Percentiles rank a stretch among this genome's conserved stretches.
phyloP scores from a whole-genome alignment of 164 flowering plant genomes.

The Paratinospora sagittata region DNA sequence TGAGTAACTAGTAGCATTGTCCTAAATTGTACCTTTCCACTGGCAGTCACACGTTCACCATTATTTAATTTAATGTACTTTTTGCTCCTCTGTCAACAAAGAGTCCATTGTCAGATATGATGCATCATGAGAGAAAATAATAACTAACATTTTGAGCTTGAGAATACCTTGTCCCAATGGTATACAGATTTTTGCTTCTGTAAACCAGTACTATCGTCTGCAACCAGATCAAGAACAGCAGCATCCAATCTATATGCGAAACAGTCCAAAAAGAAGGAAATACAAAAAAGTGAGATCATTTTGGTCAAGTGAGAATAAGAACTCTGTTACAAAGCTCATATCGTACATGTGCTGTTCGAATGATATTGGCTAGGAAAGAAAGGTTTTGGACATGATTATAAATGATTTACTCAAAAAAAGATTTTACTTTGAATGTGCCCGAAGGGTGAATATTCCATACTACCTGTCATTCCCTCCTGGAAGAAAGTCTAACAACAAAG shows the following conservation, averaged over 20 bases:
- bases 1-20: not conserved
- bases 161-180: constrained; percentile 93
- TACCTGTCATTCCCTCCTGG: no score
- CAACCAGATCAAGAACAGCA: constrained; percentile 90
- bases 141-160: not conserved
- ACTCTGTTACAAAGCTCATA: no score
- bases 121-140: not conserved
- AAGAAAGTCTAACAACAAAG: no score
- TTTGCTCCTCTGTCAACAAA: constrained; percentile 64
- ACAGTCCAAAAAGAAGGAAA: constrained; percentile 4
- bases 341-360: no score
- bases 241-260: constrained; percentile 53
- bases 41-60: constrained; percentile 86
- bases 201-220: constrained; percentile 72
- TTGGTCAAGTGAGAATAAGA: not conserved
- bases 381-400: no score
- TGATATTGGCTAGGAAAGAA: no score
- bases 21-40: constrained; percentile 68
- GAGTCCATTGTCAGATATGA: not conserved
- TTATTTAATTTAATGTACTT: constrained; percentile 84
- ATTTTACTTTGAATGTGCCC: no score
- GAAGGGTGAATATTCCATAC: no score
- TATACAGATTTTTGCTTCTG: constrained; percentile 65
- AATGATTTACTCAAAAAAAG: no score
- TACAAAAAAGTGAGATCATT: not conserved